A percentile compares a stretch with the other conserved stretches of the same genome.
These are phyloP conservation scores for Eucalyptus sp. DNA, from an alignment of 345 rosid species.

Conservation along the genomic window DNA sequence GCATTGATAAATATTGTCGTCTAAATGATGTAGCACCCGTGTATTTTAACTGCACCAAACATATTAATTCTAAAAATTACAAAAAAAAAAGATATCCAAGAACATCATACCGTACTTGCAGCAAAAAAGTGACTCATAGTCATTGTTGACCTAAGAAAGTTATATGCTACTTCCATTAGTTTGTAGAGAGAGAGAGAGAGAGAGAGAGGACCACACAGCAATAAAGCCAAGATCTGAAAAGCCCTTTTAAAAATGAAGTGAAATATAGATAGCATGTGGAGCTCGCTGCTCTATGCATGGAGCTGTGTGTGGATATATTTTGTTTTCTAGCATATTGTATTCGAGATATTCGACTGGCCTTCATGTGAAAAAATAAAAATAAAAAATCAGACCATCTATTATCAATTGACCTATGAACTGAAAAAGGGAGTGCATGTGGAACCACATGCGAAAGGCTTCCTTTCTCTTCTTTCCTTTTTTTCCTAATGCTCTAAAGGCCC, in stretches of 20 bases:
- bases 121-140: neutral
- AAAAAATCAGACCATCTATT: neutral
- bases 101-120: neutral
- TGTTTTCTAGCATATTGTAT: neutral
- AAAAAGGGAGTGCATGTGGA: slow-evolving; percentile 1
- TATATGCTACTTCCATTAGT: neutral
- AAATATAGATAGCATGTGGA: slow-evolving; percentile 3
- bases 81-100: neutral
- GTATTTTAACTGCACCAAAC: neutral
- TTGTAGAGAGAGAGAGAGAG: neutral
- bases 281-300: slow-evolving; percentile 16
- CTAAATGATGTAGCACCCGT: neutral
- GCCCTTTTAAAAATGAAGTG: neutral
- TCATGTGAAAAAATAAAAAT: neutral
- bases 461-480: neutral
- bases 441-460: neutral
- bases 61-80: neutral
- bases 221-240: neutral
- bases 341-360: neutral
- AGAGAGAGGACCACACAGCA: neutral
- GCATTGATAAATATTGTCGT: neutral
- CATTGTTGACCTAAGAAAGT: neutral
- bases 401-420: neutral
- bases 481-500: neutral
- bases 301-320: neutral